Evolutionary conservation across 1,139 yeast species (phyloP), one percentile per base, ranked within the genome.

Genomic region (Meyerozyma athensensis): DNA sequence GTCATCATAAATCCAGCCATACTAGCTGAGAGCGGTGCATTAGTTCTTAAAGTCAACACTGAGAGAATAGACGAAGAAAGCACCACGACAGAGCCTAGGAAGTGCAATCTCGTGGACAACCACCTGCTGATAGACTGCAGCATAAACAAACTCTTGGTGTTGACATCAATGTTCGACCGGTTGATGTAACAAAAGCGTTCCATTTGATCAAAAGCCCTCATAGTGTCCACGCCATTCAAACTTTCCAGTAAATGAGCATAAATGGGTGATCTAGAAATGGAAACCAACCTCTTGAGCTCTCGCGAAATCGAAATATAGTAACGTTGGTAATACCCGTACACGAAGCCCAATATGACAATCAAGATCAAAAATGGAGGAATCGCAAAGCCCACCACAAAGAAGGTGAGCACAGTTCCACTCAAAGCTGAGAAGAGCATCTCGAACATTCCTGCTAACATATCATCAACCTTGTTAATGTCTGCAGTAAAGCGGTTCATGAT

Each of bases 1-100:
- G 81, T 79, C 79, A 85, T 77, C 31, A 83, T 65, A 43, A 86
- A 70, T 41, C 94, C 95, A 26, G 82, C 79, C 65, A 82, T 63
- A 26, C 90, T 90, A 0, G 90, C 72, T 28, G 77, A 63, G 37
- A 84, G 56, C 1, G 75, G 63, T n/a, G 44, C 37, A 2, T 45
- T 26, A 1, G 58, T 50, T 2, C 49, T 44, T 19, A 55, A 42
- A 12, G 51, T 48, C 35, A 44, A 53, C 10, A 84, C 65, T 4
- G 81, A 69, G 38, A 81, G 59, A 1, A 72, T 39, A 0, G 87
- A 77, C 3, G 92, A 74, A 4, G 77, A 60, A 36, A 84, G 65
- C 17, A 82, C 73, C 28, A 84, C 75, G 2, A 78, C 38, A 0
- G 89, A 74, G 1, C 94, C 89, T 45, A 86, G 76, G 19, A 77